phyloP scores from a whole-genome alignment of 176 grass and related monocot genomes.

The Eleusine indica region DNA sequence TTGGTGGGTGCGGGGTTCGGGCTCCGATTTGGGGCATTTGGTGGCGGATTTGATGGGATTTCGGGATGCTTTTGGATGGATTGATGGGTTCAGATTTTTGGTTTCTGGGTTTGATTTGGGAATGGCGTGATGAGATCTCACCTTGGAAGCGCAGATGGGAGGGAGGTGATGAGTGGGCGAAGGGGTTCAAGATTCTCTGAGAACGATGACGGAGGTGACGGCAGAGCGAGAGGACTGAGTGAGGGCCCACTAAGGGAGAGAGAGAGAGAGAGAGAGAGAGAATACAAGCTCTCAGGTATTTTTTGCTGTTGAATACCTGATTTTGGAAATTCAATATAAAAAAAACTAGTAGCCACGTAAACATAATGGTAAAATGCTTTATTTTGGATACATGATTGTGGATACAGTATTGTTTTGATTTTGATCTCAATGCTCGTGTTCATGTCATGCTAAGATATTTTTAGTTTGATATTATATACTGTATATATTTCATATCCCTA shows the following conservation, averaged over 20 bases:
- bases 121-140: slow-evolving; percentile 50
- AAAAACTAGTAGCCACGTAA: too few relatives aligned
- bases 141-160: slow-evolving; percentile 31
- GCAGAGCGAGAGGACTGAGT: neutral
- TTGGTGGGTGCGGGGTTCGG: slow-evolving; percentile 23
- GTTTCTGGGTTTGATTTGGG: slow-evolving; percentile 35
- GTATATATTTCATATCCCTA: too few relatives aligned
- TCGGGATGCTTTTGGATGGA: slow-evolving; percentile 2
- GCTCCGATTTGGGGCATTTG: slow-evolving; percentile 15
- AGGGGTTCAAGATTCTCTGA: slow-evolving; percentile 43
- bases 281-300: too few relatives aligned
- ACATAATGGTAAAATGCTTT: too few relatives aligned
- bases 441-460: too few relatives aligned
- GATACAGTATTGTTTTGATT: too few relatives aligned
- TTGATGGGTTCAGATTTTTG: slow-evolving; percentile 2
- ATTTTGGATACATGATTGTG: too few relatives aligned
- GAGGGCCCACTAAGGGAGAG: slow-evolving; percentile 24
- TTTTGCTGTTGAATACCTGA: too few relatives aligned
- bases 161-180: slow-evolving; percentile 17
- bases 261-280: too few relatives aligned
- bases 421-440: too few relatives aligned
- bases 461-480: too few relatives aligned
- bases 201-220: slow-evolving; percentile 2
- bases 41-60: slow-evolving; percentile 41
- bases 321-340: too few relatives aligned